phyloP scores from a whole-genome alignment of 148 eudicot species.

The Beta vulgaris region DNA sequence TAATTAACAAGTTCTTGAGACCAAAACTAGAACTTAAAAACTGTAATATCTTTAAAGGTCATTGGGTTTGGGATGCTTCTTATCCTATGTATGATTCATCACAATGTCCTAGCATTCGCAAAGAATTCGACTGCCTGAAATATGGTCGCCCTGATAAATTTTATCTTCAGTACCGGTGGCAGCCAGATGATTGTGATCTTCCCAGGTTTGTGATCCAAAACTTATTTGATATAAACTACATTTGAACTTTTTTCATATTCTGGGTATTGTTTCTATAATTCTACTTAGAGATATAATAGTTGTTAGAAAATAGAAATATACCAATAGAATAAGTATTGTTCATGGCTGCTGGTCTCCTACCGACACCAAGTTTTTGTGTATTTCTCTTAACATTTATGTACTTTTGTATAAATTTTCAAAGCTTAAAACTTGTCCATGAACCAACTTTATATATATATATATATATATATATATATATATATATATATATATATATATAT shows the following conservation, averaged over 20 bases:
- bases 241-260: background rate
- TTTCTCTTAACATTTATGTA: no score
- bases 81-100: constrained; percentile 39
- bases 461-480: no score
- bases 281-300: no score
- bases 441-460: no score
- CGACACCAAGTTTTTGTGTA: no score
- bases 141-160: constrained; percentile 36
- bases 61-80: constrained; percentile 35
- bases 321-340: no score
- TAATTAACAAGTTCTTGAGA: background rate
- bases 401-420: no score
- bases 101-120: constrained; percentile 30
- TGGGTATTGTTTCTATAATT: background rate
- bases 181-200: constrained; percentile 37
- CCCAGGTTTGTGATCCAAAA: constrained; percentile 30
- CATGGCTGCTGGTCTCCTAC: no score
- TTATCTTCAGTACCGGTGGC: constrained; percentile 46
- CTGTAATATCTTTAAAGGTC: constrained; percentile 30
- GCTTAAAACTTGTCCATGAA: no score
- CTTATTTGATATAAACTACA: background rate
- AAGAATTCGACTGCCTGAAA: constrained; percentile 37
- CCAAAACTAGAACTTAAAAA: constrained; percentile 9
- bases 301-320: no score
- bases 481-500: no score